phyloP scores from a whole-genome alignment of 805 yeast species.

The Priceomyces haplophilus region DNA sequence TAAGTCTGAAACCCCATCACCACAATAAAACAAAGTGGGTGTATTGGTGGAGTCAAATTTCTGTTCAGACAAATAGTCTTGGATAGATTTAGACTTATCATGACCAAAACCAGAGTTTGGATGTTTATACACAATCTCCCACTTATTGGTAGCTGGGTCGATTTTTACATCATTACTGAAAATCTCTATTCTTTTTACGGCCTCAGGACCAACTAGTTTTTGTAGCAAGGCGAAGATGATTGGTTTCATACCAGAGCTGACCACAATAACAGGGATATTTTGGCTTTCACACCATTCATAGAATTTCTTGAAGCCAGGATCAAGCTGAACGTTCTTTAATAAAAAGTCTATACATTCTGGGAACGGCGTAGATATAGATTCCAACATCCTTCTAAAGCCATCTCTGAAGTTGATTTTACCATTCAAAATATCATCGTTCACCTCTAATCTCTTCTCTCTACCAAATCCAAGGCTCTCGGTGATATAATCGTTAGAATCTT shows the following conservation, averaged over 20 bases:
- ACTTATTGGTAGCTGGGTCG: constrained; percentile 51
- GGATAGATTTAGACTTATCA: constrained; percentile 84
- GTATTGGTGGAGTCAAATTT: constrained; percentile 26
- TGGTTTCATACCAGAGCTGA: constrained; percentile 92
- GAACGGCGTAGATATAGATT: constrained; percentile 71
- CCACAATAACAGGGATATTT: constrained; percentile 79
- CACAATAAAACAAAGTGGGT: constrained; percentile 85
- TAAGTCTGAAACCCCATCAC: constrained; percentile 96
- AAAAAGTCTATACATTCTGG: constrained; percentile 75
- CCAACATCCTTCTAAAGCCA: constrained; percentile 82
- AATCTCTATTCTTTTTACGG: constrained; percentile 69
- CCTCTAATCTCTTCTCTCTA: constrained; percentile 53
- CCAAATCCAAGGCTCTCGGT: constrained; percentile 93
- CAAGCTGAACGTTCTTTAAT: constrained; percentile 65
- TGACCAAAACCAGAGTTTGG: constrained; percentile 85
- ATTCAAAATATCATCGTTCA: constrained; percentile 70
- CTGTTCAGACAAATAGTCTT: constrained; percentile 37
- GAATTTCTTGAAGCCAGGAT: constrained; percentile 84
- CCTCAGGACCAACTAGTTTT: constrained; percentile 74
- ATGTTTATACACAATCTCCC: constrained; percentile 87
- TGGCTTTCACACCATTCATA: constrained; percentile 73
- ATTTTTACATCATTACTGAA: constrained; percentile 73
- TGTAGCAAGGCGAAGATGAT: constrained; percentile 75
- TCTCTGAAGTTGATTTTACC: constrained; percentile 72
- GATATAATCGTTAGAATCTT: constrained; percentile 89